A percentile compares a stretch with the other conserved stretches of the same genome.
phyloP scores from a whole-genome alignment of 2,329 filamentous ascomycete species.

The Penicillium sp. region DNA sequence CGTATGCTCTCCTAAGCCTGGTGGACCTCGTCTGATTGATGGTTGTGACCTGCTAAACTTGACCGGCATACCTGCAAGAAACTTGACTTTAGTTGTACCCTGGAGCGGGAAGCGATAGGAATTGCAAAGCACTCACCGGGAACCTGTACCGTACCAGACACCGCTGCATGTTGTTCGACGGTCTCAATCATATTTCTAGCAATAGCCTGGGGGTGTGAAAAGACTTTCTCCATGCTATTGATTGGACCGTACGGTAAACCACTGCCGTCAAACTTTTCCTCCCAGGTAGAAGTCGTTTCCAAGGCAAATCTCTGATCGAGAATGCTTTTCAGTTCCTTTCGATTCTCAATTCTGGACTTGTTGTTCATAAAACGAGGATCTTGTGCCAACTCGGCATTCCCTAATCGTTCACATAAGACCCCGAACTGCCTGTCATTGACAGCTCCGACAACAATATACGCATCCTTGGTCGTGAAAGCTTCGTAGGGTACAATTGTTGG shows the following conservation, averaged over 20 bases:
- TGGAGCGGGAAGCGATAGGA: not conserved
- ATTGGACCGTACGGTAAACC: conserved; percentile 51
- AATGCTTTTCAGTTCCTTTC: conserved; percentile 39
- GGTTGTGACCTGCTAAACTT: conserved; percentile 27
- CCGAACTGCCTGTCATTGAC: conserved; percentile 72
- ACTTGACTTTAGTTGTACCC: not conserved
- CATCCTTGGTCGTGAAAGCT: conserved; percentile 66
- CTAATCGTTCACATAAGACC: conserved; percentile 63
- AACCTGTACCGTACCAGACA: conserved; percentile 29
- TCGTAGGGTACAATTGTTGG: conserved; percentile 53
- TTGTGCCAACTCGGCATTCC: conserved; percentile 60
- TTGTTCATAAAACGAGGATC: conserved; percentile 64
- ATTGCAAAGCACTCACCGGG: conserved; percentile 24
- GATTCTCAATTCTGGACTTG: conserved; percentile 59
- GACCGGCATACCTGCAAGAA: not conserved
- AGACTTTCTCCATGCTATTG: conserved; percentile 49
- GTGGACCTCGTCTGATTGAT: conserved; percentile 26
- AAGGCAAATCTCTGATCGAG: conserved; percentile 36
- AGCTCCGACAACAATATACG: conserved; percentile 69
- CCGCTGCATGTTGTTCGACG: conserved; percentile 23
- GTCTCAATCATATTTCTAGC: conserved; percentile 43
- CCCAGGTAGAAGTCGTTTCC: conserved; percentile 46
- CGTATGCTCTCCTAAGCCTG: conserved; percentile 35
- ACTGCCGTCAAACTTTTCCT: conserved; percentile 42
- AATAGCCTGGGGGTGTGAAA: conserved; percentile 46